Percentiles rank a stretch among this genome's conserved stretches.
Conservation (phyloP, 805 yeast species). For the Cyberlindnera galapagoensis region DNA sequence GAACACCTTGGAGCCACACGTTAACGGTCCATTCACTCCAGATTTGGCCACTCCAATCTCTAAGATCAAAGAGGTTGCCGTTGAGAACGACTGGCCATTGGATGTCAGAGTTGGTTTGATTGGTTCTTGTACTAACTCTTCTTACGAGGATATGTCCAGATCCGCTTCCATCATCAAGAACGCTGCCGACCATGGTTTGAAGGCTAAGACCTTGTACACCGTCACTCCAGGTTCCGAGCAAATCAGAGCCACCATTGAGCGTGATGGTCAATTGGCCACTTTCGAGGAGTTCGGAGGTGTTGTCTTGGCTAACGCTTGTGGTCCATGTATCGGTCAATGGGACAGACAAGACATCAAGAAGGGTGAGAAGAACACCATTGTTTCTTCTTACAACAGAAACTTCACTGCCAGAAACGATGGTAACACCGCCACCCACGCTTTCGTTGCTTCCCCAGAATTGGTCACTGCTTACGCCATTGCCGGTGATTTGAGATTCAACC, state of each 20-base stretch:
- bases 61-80: constrained; percentile 75
- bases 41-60: constrained; percentile 96
- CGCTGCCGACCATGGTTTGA: constrained; percentile 86
- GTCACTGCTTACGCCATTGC: constrained; percentile 93
- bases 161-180: constrained; percentile 88
- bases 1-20: constrained; percentile 85
- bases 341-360: constrained; percentile 89
- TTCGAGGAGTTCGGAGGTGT: constrained; percentile 90
- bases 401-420: constrained; percentile 98
- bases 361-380: constrained; percentile 94
- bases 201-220: constrained; percentile 85
- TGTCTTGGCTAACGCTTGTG: constrained; percentile 96
- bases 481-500: constrained; percentile 96
- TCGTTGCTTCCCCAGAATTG: constrained; percentile 95
- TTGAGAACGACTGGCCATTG: constrained; percentile 85
- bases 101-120: constrained; percentile 91
- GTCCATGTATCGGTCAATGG: constrained; percentile 99
- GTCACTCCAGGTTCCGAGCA: constrained; percentile 99
- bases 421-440: constrained; percentile 95
- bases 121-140: constrained; percentile 98
- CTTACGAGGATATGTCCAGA: constrained; percentile 97
- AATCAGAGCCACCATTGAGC: constrained; percentile 94
- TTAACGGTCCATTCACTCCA: constrained; percentile 98
- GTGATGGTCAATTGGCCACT: constrained; percentile 88
- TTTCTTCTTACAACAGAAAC: constrained; percentile 96